Conservation (phyloP, 1,139 yeast genomes). For the Geotrichum klebahnii region DNA sequence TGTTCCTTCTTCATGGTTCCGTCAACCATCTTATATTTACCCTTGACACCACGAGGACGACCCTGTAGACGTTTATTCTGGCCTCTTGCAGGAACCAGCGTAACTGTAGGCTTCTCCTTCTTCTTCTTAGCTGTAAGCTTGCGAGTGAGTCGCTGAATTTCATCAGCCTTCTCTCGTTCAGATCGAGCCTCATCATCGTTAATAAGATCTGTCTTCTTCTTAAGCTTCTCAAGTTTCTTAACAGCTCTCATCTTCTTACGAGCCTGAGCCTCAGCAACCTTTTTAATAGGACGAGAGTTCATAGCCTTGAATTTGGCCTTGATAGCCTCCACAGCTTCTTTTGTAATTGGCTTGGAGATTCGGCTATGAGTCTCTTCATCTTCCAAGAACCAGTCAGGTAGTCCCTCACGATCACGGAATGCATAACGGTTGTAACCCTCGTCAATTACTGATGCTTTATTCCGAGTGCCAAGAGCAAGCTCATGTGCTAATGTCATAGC, state of each 20-base stretch:
- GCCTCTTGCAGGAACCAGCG: constrained; percentile 88
- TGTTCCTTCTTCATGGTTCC: constrained; percentile 97
- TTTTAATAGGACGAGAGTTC: constrained; percentile 96
- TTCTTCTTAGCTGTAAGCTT: constrained; percentile 70
- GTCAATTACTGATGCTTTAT: constrained; percentile 75
- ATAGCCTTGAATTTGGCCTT: constrained; percentile 84
- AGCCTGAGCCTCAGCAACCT: constrained; percentile 94
- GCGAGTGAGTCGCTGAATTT: constrained; percentile 79
- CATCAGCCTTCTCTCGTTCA: constrained; percentile 92
- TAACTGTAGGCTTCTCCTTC: constrained; percentile 73
- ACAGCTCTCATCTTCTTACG: constrained; percentile 94
- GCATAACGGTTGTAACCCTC: constrained; percentile 91
- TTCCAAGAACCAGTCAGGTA: constrained; percentile 94
- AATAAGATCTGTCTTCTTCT: constrained; percentile 89
- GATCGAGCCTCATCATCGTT: constrained; percentile 83
- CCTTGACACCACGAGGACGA: constrained; percentile 94
- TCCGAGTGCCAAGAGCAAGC: constrained; percentile 81
- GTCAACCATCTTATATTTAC: constrained; percentile 98
- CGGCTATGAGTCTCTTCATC: constrained; percentile 86
- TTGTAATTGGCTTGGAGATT: constrained; percentile 85
- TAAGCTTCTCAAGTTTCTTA: constrained; percentile 79
- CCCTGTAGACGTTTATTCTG: constrained; percentile 81
- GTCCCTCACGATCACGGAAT: constrained; percentile 81
- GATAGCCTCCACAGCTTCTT: constrained; percentile 91
- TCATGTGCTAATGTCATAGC: constrained; percentile 98